Percentiles rank a stretch among this genome's conserved stretches.
phyloP scores from a whole-genome alignment of 768 basidiomycete species.

The Macrolepiota fuliginosa region DNA sequence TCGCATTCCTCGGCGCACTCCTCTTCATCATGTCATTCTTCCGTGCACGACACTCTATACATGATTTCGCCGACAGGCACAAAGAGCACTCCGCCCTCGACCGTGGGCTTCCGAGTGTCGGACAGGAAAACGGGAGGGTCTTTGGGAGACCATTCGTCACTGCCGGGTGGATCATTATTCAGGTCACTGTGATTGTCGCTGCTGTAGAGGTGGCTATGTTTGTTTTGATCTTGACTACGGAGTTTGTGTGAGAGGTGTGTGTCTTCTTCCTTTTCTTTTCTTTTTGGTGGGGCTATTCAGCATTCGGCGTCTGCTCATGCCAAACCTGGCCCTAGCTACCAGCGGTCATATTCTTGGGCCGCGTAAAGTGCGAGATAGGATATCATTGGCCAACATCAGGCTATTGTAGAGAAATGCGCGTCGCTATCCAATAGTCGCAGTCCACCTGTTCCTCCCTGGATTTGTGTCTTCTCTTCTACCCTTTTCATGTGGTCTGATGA shows the following conservation, averaged over 20 bases:
- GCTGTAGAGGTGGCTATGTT: conserved; percentile 65
- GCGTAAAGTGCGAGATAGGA: no score
- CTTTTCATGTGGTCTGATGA: no score
- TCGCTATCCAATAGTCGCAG: no score
- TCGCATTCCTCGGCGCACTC: conserved; percentile 57
- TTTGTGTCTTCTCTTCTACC: no score
- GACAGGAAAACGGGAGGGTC: conserved; percentile 57
- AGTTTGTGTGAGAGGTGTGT: background rate
- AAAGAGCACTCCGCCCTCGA: conserved; percentile 32
- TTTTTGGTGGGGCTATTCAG: background rate
- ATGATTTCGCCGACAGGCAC: conserved; percentile 72
- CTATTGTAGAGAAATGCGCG: no score
- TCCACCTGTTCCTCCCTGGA: no score
- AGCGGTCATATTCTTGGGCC: no score
- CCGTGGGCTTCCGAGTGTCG: conserved; percentile 48
- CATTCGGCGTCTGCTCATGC: no score
- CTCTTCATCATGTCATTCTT: conserved; percentile 58
- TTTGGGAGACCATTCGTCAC: conserved; percentile 80
- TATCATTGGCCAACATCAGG: no score
- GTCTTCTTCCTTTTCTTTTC: background rate
- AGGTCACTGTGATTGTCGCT: conserved; percentile 58
- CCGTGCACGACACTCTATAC: conserved; percentile 62
- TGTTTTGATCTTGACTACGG: conserved; percentile 47
- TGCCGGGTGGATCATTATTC: conserved; percentile 72
- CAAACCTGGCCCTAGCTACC: no score